phyloP scores from a whole-genome alignment of 1,284 basidiomycete species.

The Papiliotrema nemorosa region DNA sequence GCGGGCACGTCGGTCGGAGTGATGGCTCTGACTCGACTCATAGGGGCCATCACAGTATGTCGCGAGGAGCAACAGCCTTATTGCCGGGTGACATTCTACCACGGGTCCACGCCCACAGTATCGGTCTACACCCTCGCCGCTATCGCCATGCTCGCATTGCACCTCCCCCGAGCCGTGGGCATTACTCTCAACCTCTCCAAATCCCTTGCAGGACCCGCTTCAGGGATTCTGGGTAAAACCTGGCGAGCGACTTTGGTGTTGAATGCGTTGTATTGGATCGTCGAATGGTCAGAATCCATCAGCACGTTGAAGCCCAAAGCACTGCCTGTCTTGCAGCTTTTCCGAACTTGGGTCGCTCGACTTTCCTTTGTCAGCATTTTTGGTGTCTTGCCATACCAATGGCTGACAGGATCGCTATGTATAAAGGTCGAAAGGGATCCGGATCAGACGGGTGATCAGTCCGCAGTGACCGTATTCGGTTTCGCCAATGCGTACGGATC shows the following conservation, averaged over 20 bases:
- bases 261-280: constrained; percentile 66
- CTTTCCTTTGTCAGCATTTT: constrained; percentile 56
- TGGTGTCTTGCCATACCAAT: constrained; percentile 60
- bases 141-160: constrained; percentile 57
- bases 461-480: constrained; percentile 70
- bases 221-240: constrained; percentile 59
- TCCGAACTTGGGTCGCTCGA: constrained; percentile 64
- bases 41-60: constrained; percentile 76
- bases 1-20: constrained; percentile 66
- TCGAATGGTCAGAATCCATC: constrained; percentile 68
- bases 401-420: constrained; percentile 69
- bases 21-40: constrained; percentile 67
- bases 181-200: constrained; percentile 64
- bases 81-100: constrained; percentile 83
- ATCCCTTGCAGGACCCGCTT: constrained; percentile 69
- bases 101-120: constrained; percentile 64
- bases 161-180: constrained; percentile 60
- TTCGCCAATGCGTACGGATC: constrained; percentile 89
- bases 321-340: constrained; percentile 51
- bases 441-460: constrained; percentile 34
- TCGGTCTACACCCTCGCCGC: constrained; percentile 60
- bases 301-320: constrained; percentile 38
- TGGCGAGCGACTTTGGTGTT: constrained; percentile 60
- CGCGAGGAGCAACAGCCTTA: constrained; percentile 89
- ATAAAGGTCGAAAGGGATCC: constrained; percentile 58